phyloP scores from a whole-genome alignment of 2,329 filamentous ascomycete genomes.

The Cladosporium sp. region DNA sequence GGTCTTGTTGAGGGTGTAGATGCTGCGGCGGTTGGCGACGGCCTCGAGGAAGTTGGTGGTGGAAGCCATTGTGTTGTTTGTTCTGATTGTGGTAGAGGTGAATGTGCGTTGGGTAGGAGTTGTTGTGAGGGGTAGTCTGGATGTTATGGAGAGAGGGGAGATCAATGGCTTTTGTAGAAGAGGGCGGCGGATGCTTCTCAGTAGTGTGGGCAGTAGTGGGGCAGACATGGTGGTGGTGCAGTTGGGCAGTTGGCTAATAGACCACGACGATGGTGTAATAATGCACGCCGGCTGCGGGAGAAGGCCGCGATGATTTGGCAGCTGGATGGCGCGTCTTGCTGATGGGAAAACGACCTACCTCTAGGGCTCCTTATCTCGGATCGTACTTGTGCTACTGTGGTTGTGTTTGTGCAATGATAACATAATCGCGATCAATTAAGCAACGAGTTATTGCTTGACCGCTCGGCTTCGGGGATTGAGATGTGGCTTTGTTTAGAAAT shows the following conservation, averaged over 20 bases:
- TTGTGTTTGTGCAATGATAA: neutral
- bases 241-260: neutral
- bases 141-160: neutral
- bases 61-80: slow-evolving; percentile 39
- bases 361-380: neutral
- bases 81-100: slow-evolving; percentile 20
- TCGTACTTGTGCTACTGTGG: neutral
- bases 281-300: neutral
- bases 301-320: neutral
- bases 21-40: slow-evolving; percentile 66
- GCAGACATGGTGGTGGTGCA: slow-evolving; percentile 11
- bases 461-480: slow-evolving; percentile 1
- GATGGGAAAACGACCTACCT: neutral
- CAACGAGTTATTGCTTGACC: neutral
- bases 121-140: neutral
- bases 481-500: slow-evolving; percentile 1
- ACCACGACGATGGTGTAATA: neutral
- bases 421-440: neutral
- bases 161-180: slow-evolving; percentile 7
- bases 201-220: slow-evolving; percentile 14
- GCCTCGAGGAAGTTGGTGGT: slow-evolving; percentile 58
- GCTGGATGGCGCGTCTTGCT: neutral
- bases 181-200: neutral
- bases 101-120: neutral
- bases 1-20: slow-evolving; percentile 51